Evolutionary conservation across 179 eudicot genomes (phyloP).

Genomic region (Monotropa hypopitys): DNA sequence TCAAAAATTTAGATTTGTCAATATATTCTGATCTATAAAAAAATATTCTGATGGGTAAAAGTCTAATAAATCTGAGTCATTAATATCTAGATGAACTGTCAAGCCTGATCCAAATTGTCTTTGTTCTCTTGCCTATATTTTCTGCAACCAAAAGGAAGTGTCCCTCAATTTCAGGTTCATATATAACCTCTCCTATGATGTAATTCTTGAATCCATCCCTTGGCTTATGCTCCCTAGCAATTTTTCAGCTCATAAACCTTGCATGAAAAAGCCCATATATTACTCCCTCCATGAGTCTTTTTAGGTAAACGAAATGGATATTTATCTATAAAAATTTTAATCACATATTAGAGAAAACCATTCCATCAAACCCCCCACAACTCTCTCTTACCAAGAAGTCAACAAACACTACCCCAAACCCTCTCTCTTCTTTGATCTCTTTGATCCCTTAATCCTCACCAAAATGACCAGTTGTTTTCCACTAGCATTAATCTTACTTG

Average conservation of each 20-base stretch:
- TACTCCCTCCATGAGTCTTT: too few relatives aligned
- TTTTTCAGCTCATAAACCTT: neutral
- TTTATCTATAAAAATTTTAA: neutral
- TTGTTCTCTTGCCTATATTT: neutral
- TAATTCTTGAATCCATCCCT: neutral
- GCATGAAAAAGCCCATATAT: neutral
- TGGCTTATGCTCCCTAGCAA: neutral
- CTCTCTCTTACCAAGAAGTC: slow-evolving; percentile 16
- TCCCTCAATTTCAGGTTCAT: neutral
- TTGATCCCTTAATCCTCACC: neutral
- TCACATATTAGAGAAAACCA: neutral
- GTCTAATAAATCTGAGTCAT: too few relatives aligned
- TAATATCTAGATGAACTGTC: too few relatives aligned
- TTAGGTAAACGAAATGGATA: too few relatives aligned
- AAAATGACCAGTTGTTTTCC: slow-evolving; percentile 23
- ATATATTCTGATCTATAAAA: too few relatives aligned
- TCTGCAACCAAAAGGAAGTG: neutral
- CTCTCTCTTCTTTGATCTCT: neutral
- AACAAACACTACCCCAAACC: slow-evolving; percentile 14
- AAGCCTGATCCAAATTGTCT: too few relatives aligned
- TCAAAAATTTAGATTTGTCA: too few relatives aligned
- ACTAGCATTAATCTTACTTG: slow-evolving; percentile 5
- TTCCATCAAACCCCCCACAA: neutral
- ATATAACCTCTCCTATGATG: neutral
- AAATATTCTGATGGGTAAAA: too few relatives aligned